Conservation (phyloP, 2,329 filamentous ascomycete genomes). For the Fonsecaea pedrosoi region DNA sequence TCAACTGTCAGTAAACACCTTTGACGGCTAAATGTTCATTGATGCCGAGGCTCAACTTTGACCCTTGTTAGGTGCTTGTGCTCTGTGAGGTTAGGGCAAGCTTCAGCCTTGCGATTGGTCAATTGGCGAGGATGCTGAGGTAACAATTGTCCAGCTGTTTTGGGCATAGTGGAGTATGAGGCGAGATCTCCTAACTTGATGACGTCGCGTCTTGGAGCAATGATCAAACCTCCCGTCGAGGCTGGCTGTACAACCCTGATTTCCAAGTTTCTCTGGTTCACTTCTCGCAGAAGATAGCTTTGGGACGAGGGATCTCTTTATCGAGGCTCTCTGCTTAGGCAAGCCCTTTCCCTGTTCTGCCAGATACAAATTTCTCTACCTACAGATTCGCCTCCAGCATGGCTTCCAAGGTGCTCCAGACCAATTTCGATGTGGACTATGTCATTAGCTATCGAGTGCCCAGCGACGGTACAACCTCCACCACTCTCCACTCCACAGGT, state of each 20-base stretch:
- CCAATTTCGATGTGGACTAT: constrained; percentile 80
- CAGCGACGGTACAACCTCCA: constrained; percentile 58
- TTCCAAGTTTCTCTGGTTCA: constrained; percentile 13
- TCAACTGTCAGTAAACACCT: neutral
- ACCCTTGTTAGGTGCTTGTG: neutral
- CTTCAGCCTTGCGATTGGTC: neutral
- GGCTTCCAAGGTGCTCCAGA: constrained; percentile 36
- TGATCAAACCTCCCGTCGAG: constrained; percentile 2
- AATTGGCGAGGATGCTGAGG: neutral
- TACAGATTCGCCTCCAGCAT: constrained; percentile 20
- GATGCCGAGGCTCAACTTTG: neutral
- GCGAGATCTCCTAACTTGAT: constrained; percentile 1
- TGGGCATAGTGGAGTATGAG: neutral
- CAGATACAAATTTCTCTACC: neutral
- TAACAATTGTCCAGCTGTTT: neutral
- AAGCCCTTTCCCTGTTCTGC: neutral
- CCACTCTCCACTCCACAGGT: neutral
- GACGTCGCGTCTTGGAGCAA: constrained; percentile 10
- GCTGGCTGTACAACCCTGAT: constrained; percentile 4
- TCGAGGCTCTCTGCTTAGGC: neutral
- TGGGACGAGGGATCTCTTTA: neutral
- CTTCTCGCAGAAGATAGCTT: neutral
- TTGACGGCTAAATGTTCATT: neutral
- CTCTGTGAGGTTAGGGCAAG: neutral
- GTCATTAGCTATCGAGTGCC: constrained; percentile 80